Evolutionary conservation across 306 rosid genomes (phyloP), one percentile per base, ranked within the genome.

Genomic region (Dalbergia cultrata): DNA sequence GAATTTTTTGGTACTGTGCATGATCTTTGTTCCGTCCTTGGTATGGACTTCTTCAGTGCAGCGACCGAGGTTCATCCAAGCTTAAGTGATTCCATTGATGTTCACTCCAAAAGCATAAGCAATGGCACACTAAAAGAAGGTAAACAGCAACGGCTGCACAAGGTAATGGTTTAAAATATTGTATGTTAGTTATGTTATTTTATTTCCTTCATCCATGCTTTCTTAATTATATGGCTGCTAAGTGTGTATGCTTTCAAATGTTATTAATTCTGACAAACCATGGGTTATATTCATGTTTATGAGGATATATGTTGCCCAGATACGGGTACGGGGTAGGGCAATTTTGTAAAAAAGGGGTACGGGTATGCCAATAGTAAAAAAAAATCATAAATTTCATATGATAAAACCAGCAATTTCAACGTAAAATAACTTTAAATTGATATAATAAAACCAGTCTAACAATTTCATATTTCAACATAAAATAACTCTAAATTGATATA

Each of bases 41-140:
- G 97, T 33, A 90, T 92, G 90, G 97, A 95, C 79, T 95, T 92
- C 90, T 91, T 92, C 87, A 90, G 88, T 58, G 89, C 90, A 81
- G 92, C 89, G 26, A 92, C 94, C 6, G 97, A 91, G 81, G 97
- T 95, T 77, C 97, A 95, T 87, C 98, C 98, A 37, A 95, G 97
- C 93, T 90, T 95, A 82, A 87, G 87, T 80, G 98, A 95, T 72
- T 82, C 95, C 72, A 90, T 91, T 21, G 89, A 86, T 56, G 90
- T 88, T 83, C 92, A 92, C 79, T 92, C 91, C 82, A 95, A 92
- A 87, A 92, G 97, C 87, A 94, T 94, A 76, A 92, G 98, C 82
- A 91, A 92, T 41, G 94, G 86, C 67, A 94, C 98, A 73, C 86
- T 94, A 64, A 85, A 88, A 78, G 97, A 90, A 82, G 94, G 90